Evolutionary conservation across 2,329 filamentous ascomycete species (phyloP).

Genomic region (Xylariaceae sp.): DNA sequence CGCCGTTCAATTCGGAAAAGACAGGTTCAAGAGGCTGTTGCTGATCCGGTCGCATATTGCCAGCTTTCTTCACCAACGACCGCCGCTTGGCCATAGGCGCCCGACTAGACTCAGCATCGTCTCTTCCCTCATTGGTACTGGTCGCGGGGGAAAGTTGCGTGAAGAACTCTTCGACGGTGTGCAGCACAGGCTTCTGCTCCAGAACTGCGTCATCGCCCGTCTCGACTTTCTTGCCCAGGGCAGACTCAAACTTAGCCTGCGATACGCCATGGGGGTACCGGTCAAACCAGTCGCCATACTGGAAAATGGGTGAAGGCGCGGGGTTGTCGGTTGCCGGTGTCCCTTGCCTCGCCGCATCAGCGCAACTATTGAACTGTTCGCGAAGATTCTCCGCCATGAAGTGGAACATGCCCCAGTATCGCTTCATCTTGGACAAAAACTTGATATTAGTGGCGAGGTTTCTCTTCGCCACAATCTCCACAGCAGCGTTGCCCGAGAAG

Average conservation of each 20-base stretch:
- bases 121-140: conserved; percentile 39
- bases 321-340: conserved; percentile 45
- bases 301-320: conserved; percentile 64
- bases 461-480: conserved; percentile 74
- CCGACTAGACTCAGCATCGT: conserved; percentile 33
- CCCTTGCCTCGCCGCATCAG: conserved; percentile 71
- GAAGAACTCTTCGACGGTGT: conserved; percentile 93
- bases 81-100: conserved; percentile 34
- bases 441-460: conserved; percentile 84
- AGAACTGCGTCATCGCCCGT: conserved; percentile 81
- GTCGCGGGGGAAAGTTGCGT: conserved; percentile 67
- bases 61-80: conserved; percentile 36
- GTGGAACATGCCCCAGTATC: conserved; percentile 97
- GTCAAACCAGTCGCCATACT: conserved; percentile 97
- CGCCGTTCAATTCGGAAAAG: conserved; percentile 33
- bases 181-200: conserved; percentile 82
- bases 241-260: conserved; percentile 74
- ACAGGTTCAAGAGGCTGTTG: conserved; percentile 36
- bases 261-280: conserved; percentile 89
- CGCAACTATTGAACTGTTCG: conserved; percentile 77
- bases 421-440: conserved; percentile 91
- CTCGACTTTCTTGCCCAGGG: conserved; percentile 62
- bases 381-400: conserved; percentile 93
- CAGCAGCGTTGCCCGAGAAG: conserved; percentile 72
- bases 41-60: conserved; percentile 33